Evolutionary conservation across 345 rosid species (phyloP), one percentile per base, ranked within the genome.

Genomic region (Arabidopsis arenosa): DNA sequence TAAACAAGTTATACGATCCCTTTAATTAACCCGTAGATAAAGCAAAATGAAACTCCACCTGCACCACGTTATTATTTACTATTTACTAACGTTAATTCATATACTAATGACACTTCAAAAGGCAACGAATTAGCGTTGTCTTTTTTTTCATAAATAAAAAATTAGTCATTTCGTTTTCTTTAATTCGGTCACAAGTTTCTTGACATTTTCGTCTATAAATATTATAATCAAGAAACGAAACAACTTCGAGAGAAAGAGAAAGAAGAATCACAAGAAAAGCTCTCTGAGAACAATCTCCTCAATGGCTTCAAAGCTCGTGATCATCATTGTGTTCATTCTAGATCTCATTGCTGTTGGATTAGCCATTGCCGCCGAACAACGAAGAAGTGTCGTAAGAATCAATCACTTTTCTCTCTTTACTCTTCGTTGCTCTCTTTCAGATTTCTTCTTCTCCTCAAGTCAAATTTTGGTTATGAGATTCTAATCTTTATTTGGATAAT

Each of bases 311-410:
- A 95, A 92, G 83, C 86, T 88, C 51, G 64, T 95, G 35, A 62
- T 95, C 66, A 82, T 90, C 64, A 66, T 75, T 0, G 93, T 92
- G 51, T 87, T 88, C 86, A 40, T 95, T 51, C 67, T 90, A 7
- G 93, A 95, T 83, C 86, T 95, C 74, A 86, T 95, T 77, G 99
- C 99, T 68, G 93, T 95, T 56, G 91, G 91, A 48, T 79, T 95
- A 72, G 99, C 99, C 72, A 86, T 92, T 75, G 99, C 97, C 10
- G 99, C 99, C 35, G 99, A 95, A 79, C 99, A 90, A 80, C 86
- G 97, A 70, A 87, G 99, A 85, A 95, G 93, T 85, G 83, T 88
- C 66, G 99, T 95, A 55, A 89, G 97, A 68, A 26, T 28, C 7
- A 68, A 26, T 28, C 7, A 37, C 48, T 56, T 15, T 8, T 43